These are phyloP conservation scores for Skeletonema grethae DNA, from an alignment of 108 stramenopile genomes.

Conservation along the genomic window DNA sequence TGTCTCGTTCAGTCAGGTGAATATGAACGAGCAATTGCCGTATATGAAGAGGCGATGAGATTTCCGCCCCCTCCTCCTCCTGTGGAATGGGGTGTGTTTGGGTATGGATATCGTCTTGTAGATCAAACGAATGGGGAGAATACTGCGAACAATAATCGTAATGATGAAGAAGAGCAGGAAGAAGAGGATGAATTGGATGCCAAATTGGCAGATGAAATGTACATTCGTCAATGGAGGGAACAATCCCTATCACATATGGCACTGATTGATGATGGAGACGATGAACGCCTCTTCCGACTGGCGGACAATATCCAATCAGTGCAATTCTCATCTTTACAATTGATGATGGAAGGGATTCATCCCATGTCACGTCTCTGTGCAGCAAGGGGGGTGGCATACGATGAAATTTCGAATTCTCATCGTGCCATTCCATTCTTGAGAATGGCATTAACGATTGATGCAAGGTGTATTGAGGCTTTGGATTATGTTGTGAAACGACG, in stretches of 20 bases:
- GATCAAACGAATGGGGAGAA: neutral
- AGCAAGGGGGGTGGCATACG: constrained; percentile 63
- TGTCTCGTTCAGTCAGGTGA: constrained; percentile 38
- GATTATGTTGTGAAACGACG: constrained; percentile 55
- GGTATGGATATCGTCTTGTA: constrained; percentile 29
- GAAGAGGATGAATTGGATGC: constrained; percentile 12
- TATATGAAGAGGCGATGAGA: constrained; percentile 39
- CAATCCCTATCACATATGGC: constrained; percentile 36
- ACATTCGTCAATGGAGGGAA: constrained; percentile 40
- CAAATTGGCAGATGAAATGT: constrained; percentile 24
- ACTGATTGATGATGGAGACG: constrained; percentile 47
- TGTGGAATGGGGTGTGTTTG: constrained; percentile 31
- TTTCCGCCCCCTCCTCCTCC: constrained; percentile 45
- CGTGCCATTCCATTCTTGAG: constrained; percentile 67
- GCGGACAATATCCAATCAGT: constrained; percentile 18
- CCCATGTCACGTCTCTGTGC: constrained; percentile 66
- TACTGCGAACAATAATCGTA: neutral
- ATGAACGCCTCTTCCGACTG: constrained; percentile 35
- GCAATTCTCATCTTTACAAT: constrained; percentile 13
- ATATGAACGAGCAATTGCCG: constrained; percentile 29
- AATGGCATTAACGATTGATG: constrained; percentile 66
- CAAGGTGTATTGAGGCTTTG: constrained; percentile 65
- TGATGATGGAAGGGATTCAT: constrained; percentile 51
- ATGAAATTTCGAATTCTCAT: constrained; percentile 69
- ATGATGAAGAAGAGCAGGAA: neutral